phyloP scores from a whole-genome alignment of 2,329 filamentous ascomycete genomes.

The Fulvia fulva region DNA sequence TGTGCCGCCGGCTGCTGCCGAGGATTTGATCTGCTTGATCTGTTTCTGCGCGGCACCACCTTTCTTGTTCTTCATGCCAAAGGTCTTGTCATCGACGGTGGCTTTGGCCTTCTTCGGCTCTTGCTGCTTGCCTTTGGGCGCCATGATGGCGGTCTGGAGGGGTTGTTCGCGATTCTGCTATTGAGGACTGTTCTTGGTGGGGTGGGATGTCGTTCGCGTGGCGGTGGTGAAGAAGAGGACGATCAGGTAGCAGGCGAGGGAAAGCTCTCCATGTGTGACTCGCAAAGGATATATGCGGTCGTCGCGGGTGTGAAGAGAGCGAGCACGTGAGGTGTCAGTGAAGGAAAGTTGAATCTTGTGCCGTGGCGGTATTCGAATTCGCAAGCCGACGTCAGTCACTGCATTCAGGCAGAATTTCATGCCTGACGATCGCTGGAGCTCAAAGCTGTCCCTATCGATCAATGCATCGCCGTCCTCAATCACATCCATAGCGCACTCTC shows the following conservation, averaged over 20 bases:
- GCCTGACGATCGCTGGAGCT: neutral
- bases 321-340: constrained; percentile 3
- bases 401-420: neutral
- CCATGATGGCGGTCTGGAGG: constrained; percentile 60
- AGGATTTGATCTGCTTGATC: constrained; percentile 76
- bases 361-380: neutral
- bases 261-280: constrained; percentile 34
- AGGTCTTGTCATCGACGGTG: constrained; percentile 84
- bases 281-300: constrained; percentile 1
- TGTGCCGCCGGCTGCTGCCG: constrained; percentile 69
- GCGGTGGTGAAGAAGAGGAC: neutral
- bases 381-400: neutral
- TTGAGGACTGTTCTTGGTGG: neutral
- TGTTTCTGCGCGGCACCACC: constrained; percentile 83
- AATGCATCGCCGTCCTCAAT: neutral
- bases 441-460: neutral
- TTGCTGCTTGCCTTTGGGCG: constrained; percentile 59
- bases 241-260: constrained; percentile 28
- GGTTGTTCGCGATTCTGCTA: constrained; percentile 8
- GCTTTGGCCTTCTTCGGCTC: constrained; percentile 54
- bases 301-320: neutral
- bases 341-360: neutral
- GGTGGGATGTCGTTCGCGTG: neutral
- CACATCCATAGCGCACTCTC: no score
- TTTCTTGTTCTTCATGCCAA: constrained; percentile 99